Evolutionary conservation across 2,329 filamentous ascomycete species (phyloP), one percentile per base, ranked within the genome.

Genomic region (Talaromyces sp.): DNA sequence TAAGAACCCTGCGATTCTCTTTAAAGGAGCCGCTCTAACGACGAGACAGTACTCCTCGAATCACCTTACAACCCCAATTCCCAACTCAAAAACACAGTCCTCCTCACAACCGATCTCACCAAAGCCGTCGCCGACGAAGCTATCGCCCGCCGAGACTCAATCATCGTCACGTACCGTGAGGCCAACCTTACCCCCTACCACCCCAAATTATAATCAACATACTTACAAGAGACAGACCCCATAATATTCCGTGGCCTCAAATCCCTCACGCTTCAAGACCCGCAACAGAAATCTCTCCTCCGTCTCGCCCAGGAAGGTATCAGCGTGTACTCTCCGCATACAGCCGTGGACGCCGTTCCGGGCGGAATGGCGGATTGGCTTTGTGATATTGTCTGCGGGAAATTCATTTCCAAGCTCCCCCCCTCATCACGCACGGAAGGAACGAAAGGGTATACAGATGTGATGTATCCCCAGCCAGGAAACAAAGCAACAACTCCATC

Each of bases 221-320:
- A 28, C 50, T 54, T 3, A 33, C n/a, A 54, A 31, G 23, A 8
- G 60, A 65, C 69, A 96, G 91, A 99, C 77, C 95, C 95, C 23
- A 95, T 98, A 74, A 98, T 99, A 73, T 99, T 99, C 82, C 87
- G 90, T 56, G 90, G 90, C 60, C 83, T 99, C 68, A 99, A 97
- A 78, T 89, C 91, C 67, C 81, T 99, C 72, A 96, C 91, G 37
- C 84, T 92, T 55, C 83, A 84, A 65, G 90, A 99, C 72, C 85
- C 91, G 9, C 95, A 98, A 75, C 95, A 99, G 74, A 84, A 88
- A 48, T 91, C 91, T 6, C 85, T 99, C 35, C 83, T 99, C 3
- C 85, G 88, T 50, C 84, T 99, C 12, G 90, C 89, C 54, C 89
- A 91, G 66, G 87, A 90, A 74, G 93, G 93, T 39, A 92, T 99